Evolutionary conservation across 2,329 filamentous ascomycete genomes (phyloP), one percentile per base, ranked within the genome.

Genomic region (Mycogone perniciosa): DNA sequence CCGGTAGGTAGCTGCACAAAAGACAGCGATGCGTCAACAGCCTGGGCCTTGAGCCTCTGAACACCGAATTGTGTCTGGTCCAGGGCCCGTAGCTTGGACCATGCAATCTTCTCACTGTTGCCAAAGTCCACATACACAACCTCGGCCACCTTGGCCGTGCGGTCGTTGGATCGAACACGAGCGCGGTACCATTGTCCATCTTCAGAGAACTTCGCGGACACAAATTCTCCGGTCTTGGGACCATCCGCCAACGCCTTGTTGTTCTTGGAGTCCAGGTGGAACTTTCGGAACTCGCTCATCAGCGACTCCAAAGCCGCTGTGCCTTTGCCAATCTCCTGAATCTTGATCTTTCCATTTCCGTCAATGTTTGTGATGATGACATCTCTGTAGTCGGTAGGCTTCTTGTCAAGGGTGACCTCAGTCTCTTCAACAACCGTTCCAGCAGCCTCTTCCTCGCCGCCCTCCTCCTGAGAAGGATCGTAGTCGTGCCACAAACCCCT

Each of bases 111-210:
- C 71, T 99, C 93, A 50, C 82, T 86, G 77, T 99, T 99, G 61
- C 93, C 93, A 69, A 95, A 99, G 74, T 99, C 93, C 56, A 99
- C 82, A 71, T 96, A 99, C 42, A 95, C 74, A 29, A 99, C 86
- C 69, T 99, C 93, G 27, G 90, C 86, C 60, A 88, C 83, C 78
- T 93, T 89, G 62, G 85, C 85, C 7, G 91, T 80, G 55, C 93
- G 89, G 72, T 99, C 93, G 70, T 97, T 96, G 65, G 91, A 84
- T 55, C 91, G 86, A 55, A 99, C 83, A 55, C 85, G 86, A 31
- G 88, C 93, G 55, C 93, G 88, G 75, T 99, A 99, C 92, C 92
- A 99, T 60, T 93, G 84, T 53, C 85, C 82, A 65, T 99, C 93
- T 47, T 84, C 85, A 6, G 84, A 86, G 75, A 97, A 99, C 66